Evolutionary conservation across 208 protist species (phyloP), one percentile per base, ranked within the genome.

Genomic region (Leishmania guyanensis): DNA sequence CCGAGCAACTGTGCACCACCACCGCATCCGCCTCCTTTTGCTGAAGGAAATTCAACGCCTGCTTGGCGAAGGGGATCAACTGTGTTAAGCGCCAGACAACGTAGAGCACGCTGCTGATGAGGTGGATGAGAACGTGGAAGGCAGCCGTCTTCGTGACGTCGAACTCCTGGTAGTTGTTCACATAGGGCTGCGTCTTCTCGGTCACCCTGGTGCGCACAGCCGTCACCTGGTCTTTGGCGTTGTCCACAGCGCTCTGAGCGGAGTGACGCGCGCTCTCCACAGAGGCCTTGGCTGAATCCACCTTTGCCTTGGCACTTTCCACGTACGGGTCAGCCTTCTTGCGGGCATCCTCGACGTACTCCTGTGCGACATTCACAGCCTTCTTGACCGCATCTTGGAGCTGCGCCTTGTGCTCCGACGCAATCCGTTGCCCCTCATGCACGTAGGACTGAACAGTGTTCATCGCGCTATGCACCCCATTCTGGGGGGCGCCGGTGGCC

Each of bases 271-370:
- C 79, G 72, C 79, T 88, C 50, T 86, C 78, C 14, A 88, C 89
- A 4, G 80, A 84, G 33, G 64, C 56, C 78, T 85, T 85, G 20
- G 74, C 74, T 0, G 72, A 60, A 69, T 86, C 78, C 46, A 85
- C 82, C 58, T 78, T 87, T 20, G 78, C 83, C 58, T 80, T 80
- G 0, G 82, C 86, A 29, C 78, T 74, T 51, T 89, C 86, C 64
- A 90, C 78, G 66, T 88, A 90, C 64, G 84, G 83, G 22, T 88
- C 85, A 3, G 85, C 87, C 70, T 84, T 82, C 78, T 91, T 82
- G 46, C 65, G 65, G n/a, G 80, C 82, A 58, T 84, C 77, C 9
- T 91, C 88, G 46, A 85, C 78, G 65, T 85, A 86, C 58, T 65
- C 81, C 43, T 88, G 84, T 14, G 87, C 81, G 16, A 72, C 75